These are phyloP conservation scores for Penicillium sp. DNA, from an alignment of 2,329 filamentous ascomycete genomes.

Conservation along the genomic window DNA sequence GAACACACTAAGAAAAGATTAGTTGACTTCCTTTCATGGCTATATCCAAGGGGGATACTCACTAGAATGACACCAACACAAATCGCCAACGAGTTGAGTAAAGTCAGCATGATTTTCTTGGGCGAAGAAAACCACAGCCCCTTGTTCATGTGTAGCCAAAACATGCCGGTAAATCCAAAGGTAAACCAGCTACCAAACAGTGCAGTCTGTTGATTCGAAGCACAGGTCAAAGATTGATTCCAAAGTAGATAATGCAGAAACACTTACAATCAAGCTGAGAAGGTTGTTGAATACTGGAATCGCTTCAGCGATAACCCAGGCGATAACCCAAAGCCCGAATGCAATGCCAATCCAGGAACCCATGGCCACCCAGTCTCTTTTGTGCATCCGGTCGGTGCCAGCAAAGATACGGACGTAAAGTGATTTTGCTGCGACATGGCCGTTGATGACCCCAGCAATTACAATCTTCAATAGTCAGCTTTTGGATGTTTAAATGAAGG, in stretches of 20 bases:
- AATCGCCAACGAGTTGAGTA: not conserved
- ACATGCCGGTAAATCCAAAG: not conserved
- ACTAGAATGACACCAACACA: not conserved
- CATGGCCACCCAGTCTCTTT: slow-evolving; percentile 48
- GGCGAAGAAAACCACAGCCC: not conserved
- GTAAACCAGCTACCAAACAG: not conserved
- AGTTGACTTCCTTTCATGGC: not conserved
- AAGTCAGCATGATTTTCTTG: not conserved
- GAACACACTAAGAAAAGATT: not conserved
- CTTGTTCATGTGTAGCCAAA: not conserved
- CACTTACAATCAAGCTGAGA: slow-evolving; percentile 53
- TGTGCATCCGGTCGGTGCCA: slow-evolving; percentile 52
- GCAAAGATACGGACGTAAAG: slow-evolving; percentile 61
- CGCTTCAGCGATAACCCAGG: slow-evolving; percentile 64
- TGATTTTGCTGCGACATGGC: slow-evolving; percentile 62
- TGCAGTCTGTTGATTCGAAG: not conserved
- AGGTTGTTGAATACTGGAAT: slow-evolving; percentile 66
- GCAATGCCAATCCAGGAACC: slow-evolving; percentile 58
- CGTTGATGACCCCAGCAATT: slow-evolving; percentile 66
- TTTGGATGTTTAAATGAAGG: not conserved
- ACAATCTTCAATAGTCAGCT: slow-evolving; percentile 47
- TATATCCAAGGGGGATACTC: not conserved
- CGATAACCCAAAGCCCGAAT: slow-evolving; percentile 54
- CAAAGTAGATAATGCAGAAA: not conserved
- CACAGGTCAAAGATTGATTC: not conserved